Conservation (phyloP, 768 basidiomycete genomes). For the Collybia sp. region DNA sequence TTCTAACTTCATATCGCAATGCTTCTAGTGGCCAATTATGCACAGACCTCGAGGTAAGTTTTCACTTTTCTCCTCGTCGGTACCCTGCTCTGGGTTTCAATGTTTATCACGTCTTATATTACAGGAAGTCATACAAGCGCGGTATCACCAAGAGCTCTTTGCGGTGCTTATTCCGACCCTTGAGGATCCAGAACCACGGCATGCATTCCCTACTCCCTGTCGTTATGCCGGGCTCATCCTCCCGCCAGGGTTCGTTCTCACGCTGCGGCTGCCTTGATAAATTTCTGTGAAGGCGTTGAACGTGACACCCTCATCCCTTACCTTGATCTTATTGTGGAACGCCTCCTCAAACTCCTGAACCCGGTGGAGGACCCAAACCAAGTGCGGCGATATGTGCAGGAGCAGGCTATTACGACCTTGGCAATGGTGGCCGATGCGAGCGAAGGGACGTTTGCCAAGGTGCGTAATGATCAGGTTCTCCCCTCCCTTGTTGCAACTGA, state of each 20-base stretch:
- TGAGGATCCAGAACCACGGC: slow-evolving; percentile 74
- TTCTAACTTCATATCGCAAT: slow-evolving; percentile 5
- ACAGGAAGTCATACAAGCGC: slow-evolving; percentile 75
- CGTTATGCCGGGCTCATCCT: not conserved
- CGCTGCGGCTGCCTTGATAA: slow-evolving; percentile 83
- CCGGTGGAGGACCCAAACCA: slow-evolving; percentile 41
- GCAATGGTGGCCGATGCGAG: slow-evolving; percentile 90
- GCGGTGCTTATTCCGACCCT: slow-evolving; percentile 66
- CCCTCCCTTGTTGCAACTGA: not conserved
- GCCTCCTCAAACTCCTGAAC: slow-evolving; percentile 62
- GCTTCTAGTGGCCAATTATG: slow-evolving; percentile 74
- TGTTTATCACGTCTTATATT: not conserved
- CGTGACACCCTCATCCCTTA: slow-evolving; percentile 69
- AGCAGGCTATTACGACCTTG: slow-evolving; percentile 83
- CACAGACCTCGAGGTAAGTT: slow-evolving; percentile 75
- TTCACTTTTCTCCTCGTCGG: not conserved
- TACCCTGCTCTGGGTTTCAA: not conserved
- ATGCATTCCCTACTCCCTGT: slow-evolving; percentile 10
- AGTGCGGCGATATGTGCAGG: slow-evolving; percentile 67
- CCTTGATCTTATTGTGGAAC: slow-evolving; percentile 75
- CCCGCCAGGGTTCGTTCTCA: slow-evolving; percentile 72
- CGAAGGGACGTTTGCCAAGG: slow-evolving; percentile 73
- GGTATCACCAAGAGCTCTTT: slow-evolving; percentile 66
- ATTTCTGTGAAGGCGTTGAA: slow-evolving; percentile 86
- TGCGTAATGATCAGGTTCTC: slow-evolving; percentile 14